Evolutionary conservation across 2,329 filamentous ascomycete genomes (phyloP).

Genomic region (Talaromyces rugulosus): DNA sequence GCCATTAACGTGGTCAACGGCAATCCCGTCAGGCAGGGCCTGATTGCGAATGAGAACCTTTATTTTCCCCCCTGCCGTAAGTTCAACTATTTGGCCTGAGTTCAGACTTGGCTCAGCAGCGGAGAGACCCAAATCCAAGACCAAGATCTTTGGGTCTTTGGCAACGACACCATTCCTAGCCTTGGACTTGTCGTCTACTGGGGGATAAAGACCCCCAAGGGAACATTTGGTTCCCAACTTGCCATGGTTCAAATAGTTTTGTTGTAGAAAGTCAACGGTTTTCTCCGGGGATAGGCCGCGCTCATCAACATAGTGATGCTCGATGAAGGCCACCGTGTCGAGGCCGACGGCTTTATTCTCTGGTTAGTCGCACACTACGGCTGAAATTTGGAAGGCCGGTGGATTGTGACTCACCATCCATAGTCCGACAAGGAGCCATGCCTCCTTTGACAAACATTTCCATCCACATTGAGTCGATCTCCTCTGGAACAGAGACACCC

Average conservation of each 20-base stretch:
- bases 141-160: background rate
- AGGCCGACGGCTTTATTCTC: slow-evolving; percentile 39
- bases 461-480: slow-evolving; percentile 48
- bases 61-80: background rate
- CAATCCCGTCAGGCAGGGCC: background rate
- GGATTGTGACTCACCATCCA: slow-evolving; percentile 33
- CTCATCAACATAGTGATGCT: slow-evolving; percentile 51
- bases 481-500: slow-evolving; percentile 45
- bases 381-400: too few species aligned
- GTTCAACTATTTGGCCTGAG: too few species aligned
- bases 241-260: slow-evolving; percentile 44
- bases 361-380: too few species aligned
- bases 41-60: background rate
- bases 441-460: slow-evolving; percentile 34
- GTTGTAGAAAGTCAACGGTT: slow-evolving; percentile 44
- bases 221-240: slow-evolving; percentile 45
- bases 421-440: slow-evolving; percentile 36
- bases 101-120: background rate
- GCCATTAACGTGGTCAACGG: slow-evolving; percentile 12
- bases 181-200: background rate
- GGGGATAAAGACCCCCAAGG: slow-evolving; percentile 15
- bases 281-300: slow-evolving; percentile 37
- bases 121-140: background rate
- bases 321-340: slow-evolving; percentile 52
- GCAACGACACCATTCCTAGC: background rate